Conservation (phyloP, 257 asterid genomes). For the Hygrophila difformis region DNA sequence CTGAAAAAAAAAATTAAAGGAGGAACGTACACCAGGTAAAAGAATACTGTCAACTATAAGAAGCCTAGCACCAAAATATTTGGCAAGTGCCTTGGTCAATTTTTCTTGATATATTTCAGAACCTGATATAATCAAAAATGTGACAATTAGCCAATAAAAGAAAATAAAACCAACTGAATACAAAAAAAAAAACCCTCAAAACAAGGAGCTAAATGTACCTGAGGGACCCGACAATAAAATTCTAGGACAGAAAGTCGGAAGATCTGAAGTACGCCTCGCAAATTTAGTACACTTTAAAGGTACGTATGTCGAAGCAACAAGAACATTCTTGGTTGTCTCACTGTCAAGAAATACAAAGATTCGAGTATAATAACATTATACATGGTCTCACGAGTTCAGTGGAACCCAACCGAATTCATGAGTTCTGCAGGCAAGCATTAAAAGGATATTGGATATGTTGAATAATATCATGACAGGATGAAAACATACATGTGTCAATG, state of each 20-base stretch:
- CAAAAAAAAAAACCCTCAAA: background rate
- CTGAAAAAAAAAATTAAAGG: conserved; percentile 7
- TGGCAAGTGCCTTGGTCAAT: conserved; percentile 71
- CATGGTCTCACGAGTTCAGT: no score
- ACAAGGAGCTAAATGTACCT: conserved; percentile 38
- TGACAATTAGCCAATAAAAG: conserved; percentile 14
- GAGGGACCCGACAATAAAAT: conserved; percentile 80
- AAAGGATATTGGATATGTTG: no score
- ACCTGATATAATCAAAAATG: conserved; percentile 34
- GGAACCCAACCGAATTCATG: no score
- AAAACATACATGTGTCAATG: no score
- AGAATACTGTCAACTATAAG: conserved; percentile 61
- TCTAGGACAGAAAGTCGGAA: conserved; percentile 70
- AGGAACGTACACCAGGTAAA: conserved; percentile 64
- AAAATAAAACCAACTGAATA: conserved; percentile 5
- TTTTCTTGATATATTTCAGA: conserved; percentile 89
- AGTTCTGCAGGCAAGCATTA: no score
- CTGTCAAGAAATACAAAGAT: conserved; percentile 29
- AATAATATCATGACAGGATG: no score
- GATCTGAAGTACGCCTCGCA: conserved; percentile 49
- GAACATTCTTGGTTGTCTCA: conserved; percentile 69
- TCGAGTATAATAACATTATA: background rate
- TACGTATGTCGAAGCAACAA: conserved; percentile 65
- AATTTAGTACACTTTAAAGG: conserved; percentile 51
- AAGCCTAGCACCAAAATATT: conserved; percentile 49